Evolutionary conservation across 495 filamentous ascomycete genomes (phyloP), one percentile per base, ranked within the genome.

Genomic region (Trichoderma reesei): DNA sequence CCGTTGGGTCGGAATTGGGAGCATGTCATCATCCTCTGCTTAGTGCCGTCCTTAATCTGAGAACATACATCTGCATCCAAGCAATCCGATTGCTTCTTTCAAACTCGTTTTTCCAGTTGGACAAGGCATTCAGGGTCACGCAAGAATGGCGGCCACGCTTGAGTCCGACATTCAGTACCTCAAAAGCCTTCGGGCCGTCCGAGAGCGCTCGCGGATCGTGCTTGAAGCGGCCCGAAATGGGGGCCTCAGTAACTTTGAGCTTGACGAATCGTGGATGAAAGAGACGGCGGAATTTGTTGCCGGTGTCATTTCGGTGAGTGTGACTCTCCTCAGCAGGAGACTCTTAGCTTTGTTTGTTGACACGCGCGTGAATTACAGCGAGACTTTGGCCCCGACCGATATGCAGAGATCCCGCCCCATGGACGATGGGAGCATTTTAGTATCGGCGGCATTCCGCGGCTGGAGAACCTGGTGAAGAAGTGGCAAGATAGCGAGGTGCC

Each of bases 341-440:
- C 26, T 9, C 18, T 13, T 38, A 4, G 20, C 14, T 5, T 37
- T 3, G 41, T 44, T 11, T 7, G 8, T 4, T 36, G 14, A 63
- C 18, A 13, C 6, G 33, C 14, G 34, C 9, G 16, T 8, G 34
- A 5, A 5, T 14, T 18, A 41, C 60, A 84, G 82, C 74, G 82
- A 61, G 82, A 85, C 69, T 84, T 79, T 65, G 81, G 79, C 31
- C 82, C 82, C 0, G 76, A 83, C 66, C 68, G 64, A 44, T 85
- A 80, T 66, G 63, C 82, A 38, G 37, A 42, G 60, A 66, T 80
- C 41, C 86, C 86, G 51, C 84, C 85, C 0, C 86, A 88, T 73
- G 86, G 86, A 38, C 79, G 86, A 67, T 89, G 86, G 86, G 86
- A 88, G 72, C 86, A 89, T 67, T 89, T 89, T 70, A 85, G 88